phyloP scores from a whole-genome alignment of 2,329 filamentous ascomycete genomes.

The Fusarium transvaalense region DNA sequence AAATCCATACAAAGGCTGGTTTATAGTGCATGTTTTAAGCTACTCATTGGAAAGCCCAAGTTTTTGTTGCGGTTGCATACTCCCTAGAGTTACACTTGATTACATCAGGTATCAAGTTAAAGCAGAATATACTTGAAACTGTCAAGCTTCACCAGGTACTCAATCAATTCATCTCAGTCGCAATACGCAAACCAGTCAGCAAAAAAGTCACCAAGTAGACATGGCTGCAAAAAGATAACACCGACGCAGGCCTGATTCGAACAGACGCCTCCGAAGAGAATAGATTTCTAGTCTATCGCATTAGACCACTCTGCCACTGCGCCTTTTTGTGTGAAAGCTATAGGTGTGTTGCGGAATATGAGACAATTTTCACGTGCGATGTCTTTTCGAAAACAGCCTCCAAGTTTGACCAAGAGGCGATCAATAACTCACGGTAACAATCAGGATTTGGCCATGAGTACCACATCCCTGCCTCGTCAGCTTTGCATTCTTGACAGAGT shows the following conservation, averaged over 20 bases:
- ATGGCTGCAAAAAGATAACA: constrained; percentile 4
- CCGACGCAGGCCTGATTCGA: constrained; percentile 39
- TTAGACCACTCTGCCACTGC: constrained; percentile 41
- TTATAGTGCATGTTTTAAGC: background rate
- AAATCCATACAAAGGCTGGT: background rate
- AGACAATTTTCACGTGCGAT: background rate
- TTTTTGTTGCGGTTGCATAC: background rate
- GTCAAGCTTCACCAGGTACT: no score
- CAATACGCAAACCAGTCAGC: background rate
- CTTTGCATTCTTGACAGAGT: background rate
- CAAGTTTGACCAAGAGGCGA: background rate
- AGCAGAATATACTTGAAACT: background rate
- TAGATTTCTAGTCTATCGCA: constrained; percentile 41
- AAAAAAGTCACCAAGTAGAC: background rate
- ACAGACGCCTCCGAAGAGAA: constrained; percentile 39
- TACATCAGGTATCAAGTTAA: background rate
- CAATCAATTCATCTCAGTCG: background rate
- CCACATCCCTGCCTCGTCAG: background rate
- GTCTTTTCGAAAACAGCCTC: no score
- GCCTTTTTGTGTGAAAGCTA: background rate
- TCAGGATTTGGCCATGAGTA: background rate
- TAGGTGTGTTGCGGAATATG: accelerated
- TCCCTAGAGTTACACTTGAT: no score
- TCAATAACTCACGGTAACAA: background rate
- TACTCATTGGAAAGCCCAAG: background rate